These are phyloP conservation scores for Agroathelia rolfsii DNA, from an alignment of 1,284 basidiomycete species.

Conservation along the genomic window DNA sequence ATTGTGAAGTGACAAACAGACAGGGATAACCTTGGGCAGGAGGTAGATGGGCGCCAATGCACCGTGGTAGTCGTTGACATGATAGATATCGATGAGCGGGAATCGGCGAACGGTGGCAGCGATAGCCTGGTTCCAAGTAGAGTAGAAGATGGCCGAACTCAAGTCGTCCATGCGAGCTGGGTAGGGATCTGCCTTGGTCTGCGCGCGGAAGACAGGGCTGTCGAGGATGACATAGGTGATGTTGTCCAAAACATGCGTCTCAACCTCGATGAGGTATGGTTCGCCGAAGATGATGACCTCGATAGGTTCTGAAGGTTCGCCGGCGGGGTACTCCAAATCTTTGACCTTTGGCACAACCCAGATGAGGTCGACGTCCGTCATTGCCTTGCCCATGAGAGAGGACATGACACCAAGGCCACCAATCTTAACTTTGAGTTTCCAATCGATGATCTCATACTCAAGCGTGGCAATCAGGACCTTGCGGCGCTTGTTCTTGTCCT, in stretches of 20 bases:
- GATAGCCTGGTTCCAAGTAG: constrained; percentile 94
- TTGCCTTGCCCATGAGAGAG: constrained; percentile 90
- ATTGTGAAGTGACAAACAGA: constrained; percentile 89
- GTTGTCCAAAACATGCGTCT: constrained; percentile 85
- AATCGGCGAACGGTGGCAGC: constrained; percentile 77
- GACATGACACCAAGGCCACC: constrained; percentile 96
- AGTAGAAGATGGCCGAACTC: constrained; percentile 92
- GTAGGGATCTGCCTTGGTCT: constrained; percentile 89
- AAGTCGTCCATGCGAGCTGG: constrained; percentile 94
- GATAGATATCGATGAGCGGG: constrained; percentile 84
- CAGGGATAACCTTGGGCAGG: constrained; percentile 79
- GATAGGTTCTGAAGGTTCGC: constrained; percentile 85
- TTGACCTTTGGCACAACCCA: constrained; percentile 93
- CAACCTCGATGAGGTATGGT: constrained; percentile 88
- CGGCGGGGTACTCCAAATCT: constrained; percentile 82
- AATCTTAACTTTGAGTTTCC: constrained; percentile 95
- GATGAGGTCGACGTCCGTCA: constrained; percentile 88
- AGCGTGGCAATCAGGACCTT: constrained; percentile 85
- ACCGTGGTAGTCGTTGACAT: constrained; percentile 88
- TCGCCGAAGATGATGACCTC: constrained; percentile 94
- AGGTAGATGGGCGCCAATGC: constrained; percentile 85
- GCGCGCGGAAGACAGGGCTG: constrained; percentile 89
- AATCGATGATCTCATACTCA: constrained; percentile 92
- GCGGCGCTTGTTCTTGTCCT: constrained; percentile 79
- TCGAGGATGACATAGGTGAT: constrained; percentile 90